Evolutionary conservation across 495 filamentous ascomycete genomes (phyloP).

Genomic region (Rhypophila decipiens): DNA sequence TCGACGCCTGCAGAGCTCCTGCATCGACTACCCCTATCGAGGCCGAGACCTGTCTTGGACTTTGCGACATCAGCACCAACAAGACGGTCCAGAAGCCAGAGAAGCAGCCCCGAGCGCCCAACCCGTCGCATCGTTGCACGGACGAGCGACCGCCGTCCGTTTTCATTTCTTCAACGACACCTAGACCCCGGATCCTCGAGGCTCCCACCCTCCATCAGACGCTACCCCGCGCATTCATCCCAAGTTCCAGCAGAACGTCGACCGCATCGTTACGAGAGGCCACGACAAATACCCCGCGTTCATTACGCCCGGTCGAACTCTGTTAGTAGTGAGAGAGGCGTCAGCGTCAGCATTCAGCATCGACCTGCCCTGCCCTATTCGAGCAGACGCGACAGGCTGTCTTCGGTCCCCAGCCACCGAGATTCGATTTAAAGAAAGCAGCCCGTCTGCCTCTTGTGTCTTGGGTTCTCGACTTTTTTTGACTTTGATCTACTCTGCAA

Average conservation of each 20-base stretch:
- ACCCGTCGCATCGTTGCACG: neutral
- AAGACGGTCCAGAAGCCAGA: neutral
- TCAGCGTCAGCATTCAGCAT: too few species aligned
- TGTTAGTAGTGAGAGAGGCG: neutral
- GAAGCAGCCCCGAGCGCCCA: too few species aligned
- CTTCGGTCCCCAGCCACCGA: neutral
- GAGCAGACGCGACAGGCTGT: too few species aligned
- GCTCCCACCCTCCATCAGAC: neutral
- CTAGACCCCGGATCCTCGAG: neutral
- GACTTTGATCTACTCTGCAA: too few species aligned
- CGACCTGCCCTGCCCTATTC: too few species aligned
- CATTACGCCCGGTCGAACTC: neutral
- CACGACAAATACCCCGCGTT: neutral
- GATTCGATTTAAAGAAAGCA: neutral
- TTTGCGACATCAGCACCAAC: neutral
- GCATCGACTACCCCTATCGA: neutral
- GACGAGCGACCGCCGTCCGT: neutral
- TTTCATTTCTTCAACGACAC: too few species aligned
- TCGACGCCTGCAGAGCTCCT: neutral
- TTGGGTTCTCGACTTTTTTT: neutral
- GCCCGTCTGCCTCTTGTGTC: neutral
- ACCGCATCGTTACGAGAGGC: neutral
- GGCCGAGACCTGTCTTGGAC: neutral
- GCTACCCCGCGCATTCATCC: neutral
- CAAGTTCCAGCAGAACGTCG: neutral